Percentiles rank a stretch among this genome's conserved stretches.
Conservation (phyloP, 2,329 filamentous ascomycete species). For the Penicillium carneum region DNA sequence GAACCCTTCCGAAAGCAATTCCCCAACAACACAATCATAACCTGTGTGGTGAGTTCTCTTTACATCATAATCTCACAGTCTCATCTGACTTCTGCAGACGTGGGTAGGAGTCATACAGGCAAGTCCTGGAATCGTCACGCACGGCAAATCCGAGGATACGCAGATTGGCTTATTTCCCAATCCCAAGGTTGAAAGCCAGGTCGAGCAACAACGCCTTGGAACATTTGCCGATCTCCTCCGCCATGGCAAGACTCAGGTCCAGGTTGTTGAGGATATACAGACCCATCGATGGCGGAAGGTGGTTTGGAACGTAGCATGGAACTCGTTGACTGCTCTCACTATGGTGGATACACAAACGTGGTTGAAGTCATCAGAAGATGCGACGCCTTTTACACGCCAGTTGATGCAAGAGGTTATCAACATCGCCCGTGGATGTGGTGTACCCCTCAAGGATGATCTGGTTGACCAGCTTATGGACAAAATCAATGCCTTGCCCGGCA, state of each 20-base stretch:
- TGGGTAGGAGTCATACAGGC: slow-evolving; percentile 62
- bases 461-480: slow-evolving; percentile 50
- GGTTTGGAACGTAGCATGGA: slow-evolving; percentile 55
- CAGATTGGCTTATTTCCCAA: slow-evolving; percentile 63
- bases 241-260: slow-evolving; percentile 52
- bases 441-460: slow-evolving; percentile 48
- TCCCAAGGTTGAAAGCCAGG: slow-evolving; percentile 26
- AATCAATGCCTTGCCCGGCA: slow-evolving; percentile 50
- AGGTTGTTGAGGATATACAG: slow-evolving; percentile 48
- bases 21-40: slow-evolving; percentile 45
- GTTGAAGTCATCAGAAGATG: slow-evolving; percentile 52
- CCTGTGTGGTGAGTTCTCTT: slow-evolving; percentile 52
- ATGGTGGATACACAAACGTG: slow-evolving; percentile 53
- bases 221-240: slow-evolving; percentile 53
- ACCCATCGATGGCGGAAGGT: slow-evolving; percentile 52
- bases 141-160: slow-evolving; percentile 62
- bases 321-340: slow-evolving; percentile 54
- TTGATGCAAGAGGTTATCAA: slow-evolving; percentile 56
- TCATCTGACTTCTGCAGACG: slow-evolving; percentile 29
- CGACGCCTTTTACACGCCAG: slow-evolving; percentile 47
- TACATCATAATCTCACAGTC: not conserved
- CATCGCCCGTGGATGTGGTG: slow-evolving; percentile 50
- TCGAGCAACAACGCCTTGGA: slow-evolving; percentile 52
- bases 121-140: slow-evolving; percentile 58
- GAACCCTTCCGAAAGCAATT: slow-evolving; percentile 48